Base-by-base conservation (phyloP, 2,329 filamentous ascomycete species). In the Trematosphaeria pertusa region DNA sequence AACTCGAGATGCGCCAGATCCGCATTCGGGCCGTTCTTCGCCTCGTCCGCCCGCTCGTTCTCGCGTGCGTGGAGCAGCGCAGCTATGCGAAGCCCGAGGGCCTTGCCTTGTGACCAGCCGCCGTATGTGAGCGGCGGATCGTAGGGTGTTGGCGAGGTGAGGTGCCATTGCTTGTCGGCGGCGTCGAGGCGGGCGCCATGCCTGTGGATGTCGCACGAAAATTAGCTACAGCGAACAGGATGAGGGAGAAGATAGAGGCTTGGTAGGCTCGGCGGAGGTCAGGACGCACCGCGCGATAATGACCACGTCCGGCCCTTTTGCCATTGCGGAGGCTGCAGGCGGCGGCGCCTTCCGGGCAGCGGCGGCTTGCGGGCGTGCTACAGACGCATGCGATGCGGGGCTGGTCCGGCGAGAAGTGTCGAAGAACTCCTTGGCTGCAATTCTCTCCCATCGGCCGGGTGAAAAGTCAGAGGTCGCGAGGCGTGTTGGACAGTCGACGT, bases 131-230 rank as follows among this genome's bases (percentile, higher is more conserved):
- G 80, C 38, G 94, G 94, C 57, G 94, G 90, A 58, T 99, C 93
- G 78, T 97, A 99, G 2, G 94, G 94, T 5, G 91, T 92, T 1
- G 92, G 89, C 5, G 94, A 96, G 21, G 89, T 88, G 43, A 96
- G 81, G 72, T 97, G 91, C 94, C 94, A 99, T 71, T 90, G 85
- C 70, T 92, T 91, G 79, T 99, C 92, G 52, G 92, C 91, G 45
- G 91, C 91, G 72, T 99, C 94, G 47, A 99, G 87, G 59, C 94
- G 88, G 62, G 92, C 89, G 65, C 94, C 94, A 73, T 99, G 94
- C 74, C 94, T 87, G 49, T 35, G 14, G 14, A 21, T 8, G 35
- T 54, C 20, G 50, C 46, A 49, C 20, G 37, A 36, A 2, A 20
- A 37, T 61, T 40, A 64, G 60, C 46, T 44, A 52, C 17, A 32